Evolutionary conservation across 2,329 filamentous ascomycete species (phyloP), one percentile per base, ranked within the genome.

Genomic region (Coniella lustricola): DNA sequence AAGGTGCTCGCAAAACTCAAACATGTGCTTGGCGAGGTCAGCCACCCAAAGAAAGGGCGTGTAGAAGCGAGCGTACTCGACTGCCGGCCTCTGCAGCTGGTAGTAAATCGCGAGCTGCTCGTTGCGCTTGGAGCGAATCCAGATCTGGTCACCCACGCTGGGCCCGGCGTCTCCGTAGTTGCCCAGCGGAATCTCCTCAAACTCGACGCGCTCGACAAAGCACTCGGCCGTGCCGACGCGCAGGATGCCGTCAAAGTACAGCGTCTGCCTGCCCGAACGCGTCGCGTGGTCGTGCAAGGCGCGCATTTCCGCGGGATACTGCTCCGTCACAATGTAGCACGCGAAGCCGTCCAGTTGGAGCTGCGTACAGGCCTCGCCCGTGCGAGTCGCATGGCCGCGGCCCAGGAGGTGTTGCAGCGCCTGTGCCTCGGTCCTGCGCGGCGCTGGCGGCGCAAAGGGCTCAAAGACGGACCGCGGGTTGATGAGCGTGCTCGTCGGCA

Each of bases 11-110:
- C 85, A 68, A 55, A 76, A 93, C 53, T 90, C 84, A 1, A 90
- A 71, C 20, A 85, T 74, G 56, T 89, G 81, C 59, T 90, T 91
- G 0, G 77, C 73, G 0, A 93, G 67, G 45, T 84, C 74, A 0
- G 80, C 83, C 1, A 90, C 64, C 86, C 86, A 93, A 0, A 82
- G 51, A 52, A 89, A 91, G 0, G 78, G 73, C 0, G 65, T 42
- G 50, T 82, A 76, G 56, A 83, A 90, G 2, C 79, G 66, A 10
- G 52, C 53, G 57, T 93, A 94, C 33, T 82, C 79, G 0, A 53
- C 22, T 0, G 79, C 70, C 0, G 87, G 84, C 0, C 46, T 61
- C 2, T 61, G 60, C 0, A 94, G 63, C 9, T 72, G 72, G 59
- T 90, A 93, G 69, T 82, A 91, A 0, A 87, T 61, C 52, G 14